Conservation (phyloP, 768 basidiomycete genomes). For the Clitopilus hobsonii region DNA sequence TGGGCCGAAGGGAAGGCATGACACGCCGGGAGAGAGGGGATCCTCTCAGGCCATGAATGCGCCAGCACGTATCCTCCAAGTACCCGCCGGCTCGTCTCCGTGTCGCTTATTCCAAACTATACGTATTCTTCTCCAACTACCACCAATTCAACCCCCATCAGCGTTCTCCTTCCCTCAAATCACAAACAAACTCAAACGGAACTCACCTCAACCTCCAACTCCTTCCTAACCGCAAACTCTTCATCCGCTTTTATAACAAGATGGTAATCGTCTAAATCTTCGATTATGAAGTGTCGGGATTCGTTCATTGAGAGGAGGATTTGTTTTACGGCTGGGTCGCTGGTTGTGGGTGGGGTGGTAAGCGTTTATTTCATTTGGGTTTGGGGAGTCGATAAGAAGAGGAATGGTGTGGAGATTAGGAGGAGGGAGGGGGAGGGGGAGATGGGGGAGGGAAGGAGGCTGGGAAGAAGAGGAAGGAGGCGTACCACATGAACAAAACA, state of each 20-base stretch:
- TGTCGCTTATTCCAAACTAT: constrained; percentile 48
- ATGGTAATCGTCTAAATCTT: constrained; percentile 83
- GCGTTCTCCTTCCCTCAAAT: not conserved
- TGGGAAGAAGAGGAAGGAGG: not conserved
- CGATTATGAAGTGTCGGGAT: constrained; percentile 74
- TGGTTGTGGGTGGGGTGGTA: too few relatives aligned
- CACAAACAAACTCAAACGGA: too few relatives aligned
- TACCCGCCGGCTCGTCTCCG: too few relatives aligned
- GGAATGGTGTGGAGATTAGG: too few relatives aligned
- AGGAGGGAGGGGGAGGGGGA: too few relatives aligned
- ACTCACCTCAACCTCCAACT: constrained; percentile 73
- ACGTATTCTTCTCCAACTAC: constrained; percentile 85
- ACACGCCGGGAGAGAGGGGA: too few relatives aligned
- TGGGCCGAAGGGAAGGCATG: too few relatives aligned
- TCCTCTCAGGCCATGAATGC: too few relatives aligned
- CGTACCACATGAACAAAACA: not conserved
- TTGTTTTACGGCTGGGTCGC: constrained; percentile 88
- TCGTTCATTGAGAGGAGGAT: constrained; percentile 82
- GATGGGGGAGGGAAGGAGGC: too few relatives aligned
- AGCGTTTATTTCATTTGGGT: too few relatives aligned
- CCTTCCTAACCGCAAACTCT: constrained; percentile 66
- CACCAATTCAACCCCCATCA: constrained; percentile 2
- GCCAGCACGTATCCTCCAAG: too few relatives aligned
- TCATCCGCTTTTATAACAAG: constrained; percentile 80
- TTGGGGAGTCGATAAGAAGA: too few relatives aligned